phyloP scores from a whole-genome alignment of 768 basidiomycete species.

The Multifurca ochricompacta region DNA sequence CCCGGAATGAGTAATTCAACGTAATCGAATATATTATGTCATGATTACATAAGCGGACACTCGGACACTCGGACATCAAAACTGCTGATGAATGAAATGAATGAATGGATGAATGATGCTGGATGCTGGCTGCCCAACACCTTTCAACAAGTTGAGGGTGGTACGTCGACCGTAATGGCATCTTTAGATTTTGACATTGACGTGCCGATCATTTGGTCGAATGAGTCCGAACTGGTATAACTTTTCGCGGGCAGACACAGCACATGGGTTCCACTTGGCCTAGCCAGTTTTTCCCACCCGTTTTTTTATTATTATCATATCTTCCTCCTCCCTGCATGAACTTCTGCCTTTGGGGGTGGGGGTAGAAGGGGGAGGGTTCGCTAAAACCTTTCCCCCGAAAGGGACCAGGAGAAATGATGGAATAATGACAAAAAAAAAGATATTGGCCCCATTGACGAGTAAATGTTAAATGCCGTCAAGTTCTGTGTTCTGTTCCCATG shows the following conservation, averaged over 20 bases:
- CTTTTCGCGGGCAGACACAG: too few relatives aligned
- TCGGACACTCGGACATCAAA: too few relatives aligned
- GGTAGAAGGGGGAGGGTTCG: too few relatives aligned
- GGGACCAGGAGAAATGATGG: conserved; percentile 1
- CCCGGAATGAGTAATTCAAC: conserved; percentile 2
- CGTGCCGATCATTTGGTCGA: background rate
- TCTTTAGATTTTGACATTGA: background rate
- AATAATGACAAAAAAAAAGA: background rate
- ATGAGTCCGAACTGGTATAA: too few relatives aligned
- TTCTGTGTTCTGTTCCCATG: conserved; percentile 3
- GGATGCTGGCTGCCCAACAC: too few relatives aligned
- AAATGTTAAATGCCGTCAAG: conserved; percentile 4
- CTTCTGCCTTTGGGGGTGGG: too few relatives aligned
- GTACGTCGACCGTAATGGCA: too few relatives aligned
- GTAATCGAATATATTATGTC: conserved; percentile 6
- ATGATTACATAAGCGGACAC: conserved; percentile 1
- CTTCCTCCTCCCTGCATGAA: background rate
- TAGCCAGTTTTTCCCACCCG: background rate
- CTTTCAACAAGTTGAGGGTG: too few relatives aligned
- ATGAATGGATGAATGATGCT: too few relatives aligned
- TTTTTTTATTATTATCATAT: background rate
- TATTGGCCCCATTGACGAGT: background rate
- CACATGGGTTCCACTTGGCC: background rate
- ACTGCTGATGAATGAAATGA: too few relatives aligned
- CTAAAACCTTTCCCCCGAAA: background rate